A percentile compares a stretch with the other conserved stretches of the same genome.
These are phyloP conservation scores for Tolypocladium ovalisporum DNA, from an alignment of 2,329 filamentous ascomycete species.

Conservation along the genomic window DNA sequence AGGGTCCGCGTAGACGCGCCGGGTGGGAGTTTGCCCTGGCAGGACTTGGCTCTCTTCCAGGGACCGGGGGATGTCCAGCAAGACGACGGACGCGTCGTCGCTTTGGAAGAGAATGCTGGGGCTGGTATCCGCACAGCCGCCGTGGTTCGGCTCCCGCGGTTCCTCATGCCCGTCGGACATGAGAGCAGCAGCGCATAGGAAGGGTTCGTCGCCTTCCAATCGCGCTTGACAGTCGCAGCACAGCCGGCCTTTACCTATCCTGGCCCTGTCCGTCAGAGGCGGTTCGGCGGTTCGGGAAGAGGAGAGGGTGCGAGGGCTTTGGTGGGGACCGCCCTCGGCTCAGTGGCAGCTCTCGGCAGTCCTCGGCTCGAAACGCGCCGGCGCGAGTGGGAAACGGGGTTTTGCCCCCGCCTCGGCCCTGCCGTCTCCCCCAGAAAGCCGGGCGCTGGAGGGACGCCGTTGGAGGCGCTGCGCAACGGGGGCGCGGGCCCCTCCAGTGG, in stretches of 20 bases:
- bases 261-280: neutral
- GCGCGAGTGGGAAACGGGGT: neutral
- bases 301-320: neutral
- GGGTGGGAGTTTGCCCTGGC: conserved; percentile 20
- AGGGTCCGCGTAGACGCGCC: conserved; percentile 33
- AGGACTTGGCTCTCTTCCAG: conserved; percentile 55
- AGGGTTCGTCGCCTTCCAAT: neutral
- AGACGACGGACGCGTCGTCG: conserved; percentile 31
- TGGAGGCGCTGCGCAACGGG: neutral
- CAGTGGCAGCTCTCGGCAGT: conserved; percentile 5
- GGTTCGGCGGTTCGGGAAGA: neutral
- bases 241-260: neutral
- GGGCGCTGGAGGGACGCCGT: neutral
- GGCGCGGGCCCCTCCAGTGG: too few relatives aligned
- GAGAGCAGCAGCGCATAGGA: neutral
- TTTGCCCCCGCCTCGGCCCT: neutral
- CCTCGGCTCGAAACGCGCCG: conserved; percentile 6
- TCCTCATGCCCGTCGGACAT: neutral
- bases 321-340: neutral
- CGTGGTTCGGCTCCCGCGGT: neutral
- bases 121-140: neutral
- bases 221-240: too few relatives aligned
- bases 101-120: conserved; percentile 22
- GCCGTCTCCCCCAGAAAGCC: neutral
- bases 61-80: conserved; percentile 61